Conservation (phyloP, 2,329 filamentous ascomycete genomes). For the Onygenales sp. region DNA sequence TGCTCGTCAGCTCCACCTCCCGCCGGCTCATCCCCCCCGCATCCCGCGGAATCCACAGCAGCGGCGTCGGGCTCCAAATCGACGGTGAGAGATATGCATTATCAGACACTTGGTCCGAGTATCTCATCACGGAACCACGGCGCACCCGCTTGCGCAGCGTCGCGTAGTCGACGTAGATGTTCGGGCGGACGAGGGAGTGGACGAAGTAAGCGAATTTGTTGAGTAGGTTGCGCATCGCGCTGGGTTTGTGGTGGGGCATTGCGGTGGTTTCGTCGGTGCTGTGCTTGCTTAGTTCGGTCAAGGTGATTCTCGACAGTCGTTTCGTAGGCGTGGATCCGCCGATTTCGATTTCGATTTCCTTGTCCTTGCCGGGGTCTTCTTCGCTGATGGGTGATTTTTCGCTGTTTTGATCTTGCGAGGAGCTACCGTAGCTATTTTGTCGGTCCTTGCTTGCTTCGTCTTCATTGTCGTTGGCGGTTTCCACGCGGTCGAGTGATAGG, state of each 20-base stretch:
- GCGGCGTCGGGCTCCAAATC: slow-evolving; percentile 50
- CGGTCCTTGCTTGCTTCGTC: slow-evolving; percentile 10
- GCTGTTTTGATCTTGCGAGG: neutral
- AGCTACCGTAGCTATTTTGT: neutral
- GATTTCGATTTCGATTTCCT: neutral
- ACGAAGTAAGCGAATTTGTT: slow-evolving; percentile 13
- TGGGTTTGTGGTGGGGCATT: neutral
- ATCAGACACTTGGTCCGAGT: slow-evolving; percentile 51
- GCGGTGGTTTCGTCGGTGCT: neutral
- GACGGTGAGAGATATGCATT: slow-evolving; percentile 68
- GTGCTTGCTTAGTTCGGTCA: neutral
- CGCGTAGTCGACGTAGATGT: slow-evolving; percentile 66
- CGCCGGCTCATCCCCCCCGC: slow-evolving; percentile 62
- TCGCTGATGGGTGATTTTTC: neutral
- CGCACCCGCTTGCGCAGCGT: slow-evolving; percentile 61
- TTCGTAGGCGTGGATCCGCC: neutral
- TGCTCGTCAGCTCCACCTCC: slow-evolving; percentile 63
- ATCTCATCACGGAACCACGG: slow-evolving; percentile 46
- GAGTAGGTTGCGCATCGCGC: slow-evolving; percentile 7
- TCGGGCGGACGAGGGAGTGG: slow-evolving; percentile 58
- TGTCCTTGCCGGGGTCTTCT: neutral
- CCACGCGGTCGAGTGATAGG: slow-evolving; percentile 51
- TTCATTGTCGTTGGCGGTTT: slow-evolving; percentile 23
- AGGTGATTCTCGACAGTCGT: neutral
- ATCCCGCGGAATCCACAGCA: slow-evolving; percentile 76